phyloP scores from a whole-genome alignment of 2,329 filamentous ascomycete species.

The Fusarium setosum region DNA sequence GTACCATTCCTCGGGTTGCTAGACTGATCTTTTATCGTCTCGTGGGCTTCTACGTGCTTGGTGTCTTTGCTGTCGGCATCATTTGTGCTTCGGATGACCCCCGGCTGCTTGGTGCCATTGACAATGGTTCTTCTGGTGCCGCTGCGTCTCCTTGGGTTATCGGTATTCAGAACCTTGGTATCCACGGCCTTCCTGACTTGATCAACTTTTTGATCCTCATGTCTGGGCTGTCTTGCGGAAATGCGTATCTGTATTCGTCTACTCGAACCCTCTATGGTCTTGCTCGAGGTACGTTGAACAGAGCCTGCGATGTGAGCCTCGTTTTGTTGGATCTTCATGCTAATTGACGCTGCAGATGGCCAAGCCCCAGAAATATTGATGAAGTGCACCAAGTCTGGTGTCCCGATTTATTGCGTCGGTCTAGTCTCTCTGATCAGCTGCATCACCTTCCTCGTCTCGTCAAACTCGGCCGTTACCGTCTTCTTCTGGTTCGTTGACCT shows the following conservation, averaged over 20 bases:
- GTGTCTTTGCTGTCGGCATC: constrained; percentile 67
- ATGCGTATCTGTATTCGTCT: constrained; percentile 60
- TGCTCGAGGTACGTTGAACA: constrained; percentile 45
- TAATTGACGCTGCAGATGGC: constrained; percentile 42
- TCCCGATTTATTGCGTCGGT: constrained; percentile 65
- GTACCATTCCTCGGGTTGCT: constrained; percentile 74
- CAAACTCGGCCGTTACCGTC: constrained; percentile 57
- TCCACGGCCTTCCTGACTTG: constrained; percentile 63
- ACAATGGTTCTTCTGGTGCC: constrained; percentile 62
- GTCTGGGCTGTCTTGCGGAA: constrained; percentile 54
- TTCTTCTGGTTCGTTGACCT: constrained; percentile 67
- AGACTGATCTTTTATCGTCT: constrained; percentile 80
- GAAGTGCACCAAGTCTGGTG: constrained; percentile 68
- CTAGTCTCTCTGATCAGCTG: constrained; percentile 59
- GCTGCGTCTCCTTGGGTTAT: constrained; percentile 71
- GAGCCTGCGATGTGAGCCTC: too few relatives aligned
- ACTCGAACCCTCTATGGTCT: constrained; percentile 60
- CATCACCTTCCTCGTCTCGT: constrained; percentile 62
- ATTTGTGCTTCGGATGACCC: constrained; percentile 62
- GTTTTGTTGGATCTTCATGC: too few relatives aligned
- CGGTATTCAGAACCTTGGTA: constrained; percentile 61
- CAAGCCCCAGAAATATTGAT: constrained; percentile 62
- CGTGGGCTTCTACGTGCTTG: constrained; percentile 75
- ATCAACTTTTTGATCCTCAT: constrained; percentile 73
- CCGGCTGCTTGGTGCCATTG: constrained; percentile 53